These are phyloP conservation scores for Eudorina sp. DNA, from an alignment of 139 green algal species.

Conservation along the genomic window DNA sequence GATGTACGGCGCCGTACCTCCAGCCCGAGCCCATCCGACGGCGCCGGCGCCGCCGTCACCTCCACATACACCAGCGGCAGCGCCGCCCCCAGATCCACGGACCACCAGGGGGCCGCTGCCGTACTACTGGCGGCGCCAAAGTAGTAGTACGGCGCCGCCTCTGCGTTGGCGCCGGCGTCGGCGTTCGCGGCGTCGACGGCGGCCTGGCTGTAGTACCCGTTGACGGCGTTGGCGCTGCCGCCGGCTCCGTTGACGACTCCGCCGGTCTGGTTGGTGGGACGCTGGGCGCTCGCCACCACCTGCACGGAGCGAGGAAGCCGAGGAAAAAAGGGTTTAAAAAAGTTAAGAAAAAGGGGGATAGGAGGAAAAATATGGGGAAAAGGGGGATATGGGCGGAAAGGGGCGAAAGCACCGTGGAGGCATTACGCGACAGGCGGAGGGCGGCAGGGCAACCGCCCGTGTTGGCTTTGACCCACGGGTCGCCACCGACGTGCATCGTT, in stretches of 20 bases:
- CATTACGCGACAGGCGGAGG: too few relatives aligned
- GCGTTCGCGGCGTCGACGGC: background rate
- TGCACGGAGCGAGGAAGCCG: too few relatives aligned
- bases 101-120: conserved; percentile 3
- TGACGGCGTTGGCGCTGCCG: conserved; percentile 36
- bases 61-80: conserved; percentile 7
- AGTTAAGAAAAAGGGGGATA: too few relatives aligned
- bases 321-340: too few relatives aligned
- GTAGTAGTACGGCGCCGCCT: background rate
- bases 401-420: too few relatives aligned
- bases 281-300: background rate
- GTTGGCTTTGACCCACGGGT: too few relatives aligned
- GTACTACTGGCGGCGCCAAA: background rate
- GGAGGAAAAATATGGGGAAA: too few relatives aligned
- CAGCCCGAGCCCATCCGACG: background rate
- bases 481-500: too few relatives aligned
- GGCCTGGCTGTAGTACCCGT: conserved; percentile 19
- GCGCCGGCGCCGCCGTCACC: background rate
- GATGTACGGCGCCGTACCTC: background rate
- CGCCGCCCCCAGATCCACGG: conserved; percentile 17
- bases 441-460: too few relatives aligned
- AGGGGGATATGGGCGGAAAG: too few relatives aligned
- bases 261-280: background rate
- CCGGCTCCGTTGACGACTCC: background rate
- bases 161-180: background rate